Evolutionary conservation across 2,329 filamentous ascomycete genomes (phyloP).

Genomic region (Neopestalotiopsis sp.): DNA sequence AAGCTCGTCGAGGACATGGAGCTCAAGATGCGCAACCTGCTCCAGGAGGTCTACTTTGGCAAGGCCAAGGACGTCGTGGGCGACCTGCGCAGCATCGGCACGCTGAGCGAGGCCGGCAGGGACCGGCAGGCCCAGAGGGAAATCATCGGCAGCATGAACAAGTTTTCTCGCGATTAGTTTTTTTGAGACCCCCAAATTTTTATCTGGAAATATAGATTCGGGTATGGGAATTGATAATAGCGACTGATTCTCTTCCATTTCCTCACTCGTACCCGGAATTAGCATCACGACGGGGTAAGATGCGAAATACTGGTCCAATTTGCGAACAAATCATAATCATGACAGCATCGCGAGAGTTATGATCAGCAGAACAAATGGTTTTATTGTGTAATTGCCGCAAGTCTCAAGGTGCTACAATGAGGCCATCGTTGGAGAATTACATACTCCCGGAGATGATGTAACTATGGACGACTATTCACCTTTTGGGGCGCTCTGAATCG

Average conservation of each 20-base stretch:
- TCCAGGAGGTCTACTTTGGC: constrained; percentile 99
- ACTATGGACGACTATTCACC: no score
- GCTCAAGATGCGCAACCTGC: constrained; percentile 96
- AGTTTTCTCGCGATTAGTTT: constrained; percentile 3
- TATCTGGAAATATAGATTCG: neutral
- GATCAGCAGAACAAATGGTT: neutral
- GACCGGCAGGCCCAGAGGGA: constrained; percentile 88
- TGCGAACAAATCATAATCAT: neutral
- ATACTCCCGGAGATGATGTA: no score
- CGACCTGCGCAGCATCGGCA: constrained; percentile 85
- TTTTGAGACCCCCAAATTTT: neutral
- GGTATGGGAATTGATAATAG: neutral
- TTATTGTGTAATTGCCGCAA: neutral
- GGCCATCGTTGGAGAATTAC: no score
- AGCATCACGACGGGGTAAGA: neutral
- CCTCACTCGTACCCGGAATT: neutral
- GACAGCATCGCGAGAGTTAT: neutral
- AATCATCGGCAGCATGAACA: constrained; percentile 70
- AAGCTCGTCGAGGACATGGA: constrained; percentile 98
- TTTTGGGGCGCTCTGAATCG: no score
- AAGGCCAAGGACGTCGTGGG: constrained; percentile 99
- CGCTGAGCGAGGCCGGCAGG: constrained; percentile 81
- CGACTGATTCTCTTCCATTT: neutral
- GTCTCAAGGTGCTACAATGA: no score
- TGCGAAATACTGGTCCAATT: neutral